These are phyloP conservation scores for Trichodelitschia bisporula DNA, from an alignment of 495 filamentous ascomycete genomes.

Conservation along the genomic window DNA sequence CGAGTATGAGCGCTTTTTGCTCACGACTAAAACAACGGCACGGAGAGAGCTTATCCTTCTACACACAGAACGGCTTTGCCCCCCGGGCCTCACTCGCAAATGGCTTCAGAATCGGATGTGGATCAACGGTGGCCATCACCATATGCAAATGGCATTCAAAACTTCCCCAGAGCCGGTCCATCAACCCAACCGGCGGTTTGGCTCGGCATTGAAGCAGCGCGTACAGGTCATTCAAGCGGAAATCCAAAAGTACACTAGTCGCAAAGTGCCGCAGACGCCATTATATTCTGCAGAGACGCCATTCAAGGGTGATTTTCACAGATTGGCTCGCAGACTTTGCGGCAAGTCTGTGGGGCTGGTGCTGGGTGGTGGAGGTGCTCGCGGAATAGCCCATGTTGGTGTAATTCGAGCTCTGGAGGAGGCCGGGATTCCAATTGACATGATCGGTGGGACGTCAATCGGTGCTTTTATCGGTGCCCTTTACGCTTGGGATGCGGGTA, in stretches of 20 bases:
- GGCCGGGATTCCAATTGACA: slow-evolving; percentile 86
- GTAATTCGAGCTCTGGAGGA: slow-evolving; percentile 91
- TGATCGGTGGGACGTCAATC: slow-evolving; percentile 90
- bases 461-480: slow-evolving; percentile 92
- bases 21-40: slow-evolving; percentile 93
- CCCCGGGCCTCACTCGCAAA: slow-evolving; percentile 53
- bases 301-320: slow-evolving; percentile 91
- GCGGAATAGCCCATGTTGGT: slow-evolving; percentile 77
- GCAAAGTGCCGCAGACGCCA: slow-evolving; percentile 60
- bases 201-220: slow-evolving; percentile 68
- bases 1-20: slow-evolving; percentile 83
- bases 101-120: slow-evolving; percentile 90
- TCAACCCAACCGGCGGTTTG: slow-evolving; percentile 50
- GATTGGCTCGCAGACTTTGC: slow-evolving; percentile 70
- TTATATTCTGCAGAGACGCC: slow-evolving; percentile 77
- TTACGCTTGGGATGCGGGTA: slow-evolving; percentile 88
- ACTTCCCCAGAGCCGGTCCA: slow-evolving; percentile 54
- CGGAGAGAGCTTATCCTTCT: slow-evolving; percentile 86
- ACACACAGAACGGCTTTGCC: slow-evolving; percentile 74
- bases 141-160: slow-evolving; percentile 86
- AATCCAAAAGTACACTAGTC: slow-evolving; percentile 89
- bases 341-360: slow-evolving; percentile 90
- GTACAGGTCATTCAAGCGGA: slow-evolving; percentile 91
- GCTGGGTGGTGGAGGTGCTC: slow-evolving; percentile 75
- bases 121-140: slow-evolving; percentile 97